Percentiles rank a stretch among this genome's conserved stretches.
phyloP scores from a whole-genome alignment of 805 yeast genomes.

The Kockiozyma suomiensis region DNA sequence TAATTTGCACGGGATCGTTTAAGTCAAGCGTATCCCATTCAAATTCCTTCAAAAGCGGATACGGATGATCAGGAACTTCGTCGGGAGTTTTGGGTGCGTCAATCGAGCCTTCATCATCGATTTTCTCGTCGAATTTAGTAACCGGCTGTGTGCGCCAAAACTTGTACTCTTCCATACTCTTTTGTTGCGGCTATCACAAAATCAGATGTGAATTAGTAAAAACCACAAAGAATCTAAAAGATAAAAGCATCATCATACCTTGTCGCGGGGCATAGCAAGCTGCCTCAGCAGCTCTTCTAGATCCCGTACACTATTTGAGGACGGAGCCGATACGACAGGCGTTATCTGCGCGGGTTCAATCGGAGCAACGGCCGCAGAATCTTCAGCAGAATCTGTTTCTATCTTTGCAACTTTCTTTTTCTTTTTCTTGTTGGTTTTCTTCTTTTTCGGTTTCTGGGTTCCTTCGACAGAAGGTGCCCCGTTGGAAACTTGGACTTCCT shows the following conservation, averaged over 20 bases:
- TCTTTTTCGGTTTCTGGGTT: slow-evolving; percentile 13
- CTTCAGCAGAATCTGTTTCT: slow-evolving; percentile 1
- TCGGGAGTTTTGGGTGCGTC: slow-evolving; percentile 66
- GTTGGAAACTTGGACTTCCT: background rate
- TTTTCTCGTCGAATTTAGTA: slow-evolving; percentile 67
- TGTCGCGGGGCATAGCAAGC: slow-evolving; percentile 17
- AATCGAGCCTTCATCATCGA: slow-evolving; percentile 78
- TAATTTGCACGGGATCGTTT: slow-evolving; percentile 55
- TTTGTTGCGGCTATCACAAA: slow-evolving; percentile 32
- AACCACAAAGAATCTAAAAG: background rate
- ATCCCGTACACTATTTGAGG: background rate
- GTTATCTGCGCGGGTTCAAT: background rate
- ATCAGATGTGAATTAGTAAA: background rate
- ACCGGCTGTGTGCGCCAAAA: slow-evolving; percentile 99
- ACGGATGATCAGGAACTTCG: slow-evolving; percentile 71
- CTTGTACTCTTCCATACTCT: slow-evolving; percentile 80
- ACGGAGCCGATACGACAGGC: background rate
- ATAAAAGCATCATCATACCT: background rate
- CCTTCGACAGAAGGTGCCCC: background rate
- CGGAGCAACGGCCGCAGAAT: background rate
- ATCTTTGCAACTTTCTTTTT: slow-evolving; percentile 20
- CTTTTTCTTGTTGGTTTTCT: slow-evolving; percentile 24
- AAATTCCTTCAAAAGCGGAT: slow-evolving; percentile 72
- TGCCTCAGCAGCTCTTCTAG: slow-evolving; percentile 20
- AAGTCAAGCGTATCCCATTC: slow-evolving; percentile 87